Percentiles rank a stretch among this genome's conserved stretches.
phyloP scores from a whole-genome alignment of 2,329 filamentous ascomycete genomes.

The Fusarium sp. region DNA sequence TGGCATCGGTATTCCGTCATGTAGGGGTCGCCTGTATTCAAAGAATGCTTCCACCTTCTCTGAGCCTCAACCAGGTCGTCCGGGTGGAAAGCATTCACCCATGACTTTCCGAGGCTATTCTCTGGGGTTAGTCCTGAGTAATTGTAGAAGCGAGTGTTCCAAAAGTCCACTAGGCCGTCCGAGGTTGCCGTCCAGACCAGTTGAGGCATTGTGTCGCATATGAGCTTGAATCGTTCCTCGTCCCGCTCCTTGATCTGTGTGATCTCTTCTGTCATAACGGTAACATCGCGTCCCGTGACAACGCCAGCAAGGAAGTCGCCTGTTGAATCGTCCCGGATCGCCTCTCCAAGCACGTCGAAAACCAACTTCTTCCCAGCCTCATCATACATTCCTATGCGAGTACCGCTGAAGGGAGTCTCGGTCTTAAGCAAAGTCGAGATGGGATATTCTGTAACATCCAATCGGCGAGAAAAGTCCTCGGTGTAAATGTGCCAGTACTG shows the following conservation, averaged over 20 bases:
- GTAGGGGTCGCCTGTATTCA: conserved; percentile 77
- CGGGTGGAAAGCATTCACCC: conserved; percentile 74
- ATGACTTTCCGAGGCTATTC: conserved; percentile 71
- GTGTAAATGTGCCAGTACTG: conserved; percentile 71
- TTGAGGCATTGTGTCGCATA: conserved; percentile 79
- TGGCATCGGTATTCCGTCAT: conserved; percentile 77
- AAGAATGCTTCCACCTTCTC: conserved; percentile 70
- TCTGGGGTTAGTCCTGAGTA: conserved; percentile 77
- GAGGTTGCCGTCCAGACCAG: conserved; percentile 80
- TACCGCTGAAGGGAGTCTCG: conserved; percentile 68
- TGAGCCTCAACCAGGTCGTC: conserved; percentile 73
- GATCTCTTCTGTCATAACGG: conserved; percentile 76
- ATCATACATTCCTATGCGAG: conserved; percentile 73
- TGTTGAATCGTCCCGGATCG: conserved; percentile 73
- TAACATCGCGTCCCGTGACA: conserved; percentile 79
- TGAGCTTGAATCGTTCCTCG: conserved; percentile 79
- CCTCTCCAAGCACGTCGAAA: conserved; percentile 76
- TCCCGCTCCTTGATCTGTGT: conserved; percentile 76
- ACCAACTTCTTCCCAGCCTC: conserved; percentile 63
- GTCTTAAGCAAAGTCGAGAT: conserved; percentile 73
- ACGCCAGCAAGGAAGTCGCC: conserved; percentile 81
- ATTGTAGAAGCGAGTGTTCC: conserved; percentile 82
- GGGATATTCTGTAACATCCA: conserved; percentile 73
- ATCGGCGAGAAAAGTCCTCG: conserved; percentile 71
- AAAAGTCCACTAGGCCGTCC: conserved; percentile 78